A percentile compares a stretch with the other conserved stretches of the same genome.
These are phyloP conservation scores for Coleophoma crateriformis DNA, from an alignment of 2,329 filamentous ascomycete genomes.

Conservation along the genomic window DNA sequence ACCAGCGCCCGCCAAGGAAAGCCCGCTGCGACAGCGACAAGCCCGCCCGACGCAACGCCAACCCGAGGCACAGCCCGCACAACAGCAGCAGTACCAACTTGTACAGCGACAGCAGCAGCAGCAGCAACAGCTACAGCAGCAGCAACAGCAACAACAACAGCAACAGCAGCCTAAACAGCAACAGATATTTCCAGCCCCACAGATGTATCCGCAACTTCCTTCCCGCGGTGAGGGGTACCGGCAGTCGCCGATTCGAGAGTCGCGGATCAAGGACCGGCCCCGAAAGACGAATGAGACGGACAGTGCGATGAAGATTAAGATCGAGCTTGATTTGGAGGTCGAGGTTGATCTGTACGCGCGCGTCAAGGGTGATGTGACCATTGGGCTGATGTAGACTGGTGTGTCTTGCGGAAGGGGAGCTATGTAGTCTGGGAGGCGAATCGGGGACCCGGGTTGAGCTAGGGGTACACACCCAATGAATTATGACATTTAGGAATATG, in stretches of 20 bases:
- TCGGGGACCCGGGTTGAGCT: too few species aligned
- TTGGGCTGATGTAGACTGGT: neutral
- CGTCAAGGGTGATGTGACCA: neutral
- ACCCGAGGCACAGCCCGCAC: too few species aligned
- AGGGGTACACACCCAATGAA: too few species aligned
- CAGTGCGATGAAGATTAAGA: conserved; percentile 13
- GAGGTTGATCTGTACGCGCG: conserved; percentile 7
- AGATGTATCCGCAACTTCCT: neutral
- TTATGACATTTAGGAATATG: too few species aligned
- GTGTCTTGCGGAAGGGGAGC: too few species aligned
- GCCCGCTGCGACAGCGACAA: too few species aligned
- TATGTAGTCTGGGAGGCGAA: too few species aligned
- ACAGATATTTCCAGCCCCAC: neutral
- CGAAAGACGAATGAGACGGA: conserved; percentile 1
- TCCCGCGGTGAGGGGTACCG: neutral
- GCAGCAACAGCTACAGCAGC: neutral
- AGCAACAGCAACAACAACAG: neutral
- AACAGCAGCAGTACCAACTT: too few species aligned
- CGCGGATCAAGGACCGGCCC: conserved; percentile 13
- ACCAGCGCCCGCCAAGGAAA: too few species aligned
- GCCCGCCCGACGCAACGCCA: too few species aligned
- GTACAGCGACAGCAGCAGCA: neutral
- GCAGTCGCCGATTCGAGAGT: conserved; percentile 7
- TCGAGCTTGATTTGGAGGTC: conserved; percentile 16
- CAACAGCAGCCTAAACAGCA: too few species aligned